A percentile compares a stretch with the other conserved stretches of the same genome.
These are phyloP conservation scores for Carex arenaria DNA, from an alignment of 202 grass and related monocot genomes.

Conservation along the genomic window DNA sequence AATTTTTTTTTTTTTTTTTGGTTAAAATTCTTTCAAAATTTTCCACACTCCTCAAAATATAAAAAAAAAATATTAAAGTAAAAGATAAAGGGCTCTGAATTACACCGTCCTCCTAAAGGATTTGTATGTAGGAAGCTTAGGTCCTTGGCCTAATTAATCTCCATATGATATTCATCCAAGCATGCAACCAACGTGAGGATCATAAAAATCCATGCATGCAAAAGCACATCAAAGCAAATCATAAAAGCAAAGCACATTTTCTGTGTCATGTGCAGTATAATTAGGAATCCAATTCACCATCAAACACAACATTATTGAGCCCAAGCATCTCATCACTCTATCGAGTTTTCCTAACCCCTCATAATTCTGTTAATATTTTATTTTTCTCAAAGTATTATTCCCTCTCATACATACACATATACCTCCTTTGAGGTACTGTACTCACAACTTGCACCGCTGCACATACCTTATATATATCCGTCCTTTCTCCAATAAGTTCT, in stretches of 20 bases:
- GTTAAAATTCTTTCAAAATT: no score
- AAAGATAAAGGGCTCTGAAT: neutral
- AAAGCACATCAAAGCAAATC: constrained; percentile 16
- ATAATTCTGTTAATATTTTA: constrained; percentile 33
- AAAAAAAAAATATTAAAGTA: neutral
- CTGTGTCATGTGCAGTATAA: constrained; percentile 12
- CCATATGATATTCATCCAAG: constrained; percentile 17
- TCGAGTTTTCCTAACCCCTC: constrained; percentile 32
- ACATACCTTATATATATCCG: constrained; percentile 43
- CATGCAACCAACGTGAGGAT: constrained; percentile 15
- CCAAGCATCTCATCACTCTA: constrained; percentile 51
- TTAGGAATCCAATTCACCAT: constrained; percentile 56
- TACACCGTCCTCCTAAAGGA: neutral
- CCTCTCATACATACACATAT: constrained; percentile 30
- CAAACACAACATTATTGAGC: constrained; percentile 57
- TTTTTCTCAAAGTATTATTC: constrained; percentile 36
- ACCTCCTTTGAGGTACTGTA: constrained; percentile 5
- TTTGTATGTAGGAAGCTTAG: neutral
- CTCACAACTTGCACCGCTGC: constrained; percentile 43
- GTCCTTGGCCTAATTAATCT: constrained; percentile 13
- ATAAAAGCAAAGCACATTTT: constrained; percentile 21
- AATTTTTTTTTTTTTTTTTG: neutral
- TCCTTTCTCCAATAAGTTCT: constrained; percentile 18
- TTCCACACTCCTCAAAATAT: neutral
- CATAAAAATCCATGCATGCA: constrained; percentile 28